Percentiles rank a stretch among this genome's conserved stretches.
phyloP scores from a whole-genome alignment of 441 rosid genomes.

The Populus trichocarpa region DNA sequence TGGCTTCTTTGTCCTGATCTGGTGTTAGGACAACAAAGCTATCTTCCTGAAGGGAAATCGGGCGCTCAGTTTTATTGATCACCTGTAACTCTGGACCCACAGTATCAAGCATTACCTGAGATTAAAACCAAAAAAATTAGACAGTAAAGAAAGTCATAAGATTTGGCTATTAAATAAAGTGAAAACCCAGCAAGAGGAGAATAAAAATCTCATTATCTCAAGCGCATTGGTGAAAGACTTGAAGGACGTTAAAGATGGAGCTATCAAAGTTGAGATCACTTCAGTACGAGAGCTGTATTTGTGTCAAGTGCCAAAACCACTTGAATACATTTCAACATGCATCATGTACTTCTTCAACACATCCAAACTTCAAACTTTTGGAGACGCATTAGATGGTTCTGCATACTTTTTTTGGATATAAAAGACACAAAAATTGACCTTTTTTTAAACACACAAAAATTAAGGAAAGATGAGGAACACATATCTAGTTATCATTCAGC shows the following conservation, averaged over 20 bases:
- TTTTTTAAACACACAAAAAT: background rate
- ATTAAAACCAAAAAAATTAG: conserved; percentile 17
- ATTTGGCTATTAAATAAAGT: background rate
- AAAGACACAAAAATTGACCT: background rate
- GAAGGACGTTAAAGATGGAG: background rate
- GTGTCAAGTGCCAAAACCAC: background rate
- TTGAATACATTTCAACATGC: background rate
- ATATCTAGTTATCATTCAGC: background rate
- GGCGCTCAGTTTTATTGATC: conserved; percentile 56
- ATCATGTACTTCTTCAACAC: background rate
- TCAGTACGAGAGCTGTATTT: background rate
- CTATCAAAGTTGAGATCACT: background rate
- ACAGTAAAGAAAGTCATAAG: background rate
- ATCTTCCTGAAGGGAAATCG: conserved; percentile 48
- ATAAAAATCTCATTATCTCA: background rate
- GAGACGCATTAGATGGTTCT: background rate
- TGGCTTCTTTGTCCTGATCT: conserved; percentile 51
- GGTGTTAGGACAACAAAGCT: conserved; percentile 49
- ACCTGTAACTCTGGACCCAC: conserved; percentile 85
- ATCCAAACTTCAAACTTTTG: background rate
- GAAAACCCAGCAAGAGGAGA: no score
- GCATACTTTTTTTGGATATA: background rate
- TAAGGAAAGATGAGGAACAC: background rate
- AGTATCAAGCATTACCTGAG: conserved; percentile 82
- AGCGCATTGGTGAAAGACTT: background rate